A percentile compares a stretch with the other conserved stretches of the same genome.
Evolutionary conservation across 2,329 filamentous ascomycete species (phyloP).

Genomic region (Cercospora nicotianae): DNA sequence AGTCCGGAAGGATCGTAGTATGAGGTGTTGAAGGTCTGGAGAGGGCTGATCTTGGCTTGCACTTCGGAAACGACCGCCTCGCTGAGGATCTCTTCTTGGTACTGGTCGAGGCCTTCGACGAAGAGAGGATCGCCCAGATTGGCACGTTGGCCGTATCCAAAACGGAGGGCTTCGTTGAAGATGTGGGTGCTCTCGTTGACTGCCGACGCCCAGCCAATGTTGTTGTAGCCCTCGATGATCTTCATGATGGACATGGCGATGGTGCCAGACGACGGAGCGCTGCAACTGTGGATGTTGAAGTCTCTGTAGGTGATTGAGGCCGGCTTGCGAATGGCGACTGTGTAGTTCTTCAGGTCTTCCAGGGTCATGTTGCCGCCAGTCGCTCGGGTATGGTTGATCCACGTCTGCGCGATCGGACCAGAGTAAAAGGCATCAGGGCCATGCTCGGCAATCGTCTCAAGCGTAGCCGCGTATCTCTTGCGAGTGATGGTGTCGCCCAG

Average conservation of each 20-base stretch:
- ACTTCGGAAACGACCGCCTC: constrained; percentile 59
- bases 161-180: constrained; percentile 84
- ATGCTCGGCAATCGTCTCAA: constrained; percentile 72
- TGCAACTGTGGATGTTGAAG: constrained; percentile 67
- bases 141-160: constrained; percentile 76
- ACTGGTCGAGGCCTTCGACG: constrained; percentile 61
- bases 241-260: constrained; percentile 77
- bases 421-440: constrained; percentile 74
- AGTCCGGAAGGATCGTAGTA: constrained; percentile 71
- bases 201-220: constrained; percentile 58
- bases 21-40: constrained; percentile 67
- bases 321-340: constrained; percentile 62
- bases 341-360: constrained; percentile 73
- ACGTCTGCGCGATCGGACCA: constrained; percentile 71
- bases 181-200: constrained; percentile 74
- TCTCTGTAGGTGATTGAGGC: constrained; percentile 59
- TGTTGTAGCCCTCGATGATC: constrained; percentile 73
- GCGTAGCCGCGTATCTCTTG: constrained; percentile 74
- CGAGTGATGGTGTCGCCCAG: constrained; percentile 78
- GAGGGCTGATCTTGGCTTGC: constrained; percentile 68
- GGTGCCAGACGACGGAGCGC: constrained; percentile 75
- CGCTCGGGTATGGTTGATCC: constrained; percentile 66
- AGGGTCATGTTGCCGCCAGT: constrained; percentile 83
- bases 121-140: constrained; percentile 80
- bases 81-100: constrained; percentile 69